Conservation (phyloP, 148 eudicot genomes). For the Simmondsia chinensis region DNA sequence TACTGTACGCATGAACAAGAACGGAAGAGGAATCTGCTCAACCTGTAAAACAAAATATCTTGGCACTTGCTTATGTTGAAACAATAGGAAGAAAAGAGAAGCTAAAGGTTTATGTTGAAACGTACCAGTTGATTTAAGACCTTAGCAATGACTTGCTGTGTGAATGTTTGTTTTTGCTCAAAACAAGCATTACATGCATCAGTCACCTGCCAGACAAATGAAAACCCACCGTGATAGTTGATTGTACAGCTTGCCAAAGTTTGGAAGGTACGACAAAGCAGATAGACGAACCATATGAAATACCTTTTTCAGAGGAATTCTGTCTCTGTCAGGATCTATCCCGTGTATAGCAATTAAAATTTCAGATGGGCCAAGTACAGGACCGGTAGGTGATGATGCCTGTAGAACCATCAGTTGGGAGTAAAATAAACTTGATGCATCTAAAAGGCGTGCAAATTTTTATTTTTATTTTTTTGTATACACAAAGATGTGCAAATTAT, state of each 20-base stretch:
- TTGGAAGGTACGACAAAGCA: conserved; percentile 1
- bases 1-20: conserved; percentile 94
- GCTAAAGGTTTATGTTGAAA: neutral
- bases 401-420: conserved; percentile 12
- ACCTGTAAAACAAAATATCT: conserved; percentile 41
- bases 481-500: too few species aligned
- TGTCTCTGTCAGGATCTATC: conserved; percentile 87
- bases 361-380: conserved; percentile 71
- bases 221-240: neutral
- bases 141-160: conserved; percentile 91
- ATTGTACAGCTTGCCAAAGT: neutral
- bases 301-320: conserved; percentile 90
- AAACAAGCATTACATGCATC: conserved; percentile 98
- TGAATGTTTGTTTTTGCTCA: conserved; percentile 73
- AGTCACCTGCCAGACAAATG: conserved; percentile 49
- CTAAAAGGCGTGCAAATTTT: too few species aligned
- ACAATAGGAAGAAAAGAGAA: neutral
- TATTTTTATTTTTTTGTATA: too few species aligned
- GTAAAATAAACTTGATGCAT: too few species aligned
- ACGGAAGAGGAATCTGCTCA: conserved; percentile 94
- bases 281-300: too few species aligned
- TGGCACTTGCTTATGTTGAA: neutral
- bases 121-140: conserved; percentile 94
- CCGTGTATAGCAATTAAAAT: conserved; percentile 84
- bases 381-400: conserved; percentile 62